Base-by-base conservation (phyloP, 495 filamentous ascomycete genomes). In the Penicillium nucicola region DNA sequence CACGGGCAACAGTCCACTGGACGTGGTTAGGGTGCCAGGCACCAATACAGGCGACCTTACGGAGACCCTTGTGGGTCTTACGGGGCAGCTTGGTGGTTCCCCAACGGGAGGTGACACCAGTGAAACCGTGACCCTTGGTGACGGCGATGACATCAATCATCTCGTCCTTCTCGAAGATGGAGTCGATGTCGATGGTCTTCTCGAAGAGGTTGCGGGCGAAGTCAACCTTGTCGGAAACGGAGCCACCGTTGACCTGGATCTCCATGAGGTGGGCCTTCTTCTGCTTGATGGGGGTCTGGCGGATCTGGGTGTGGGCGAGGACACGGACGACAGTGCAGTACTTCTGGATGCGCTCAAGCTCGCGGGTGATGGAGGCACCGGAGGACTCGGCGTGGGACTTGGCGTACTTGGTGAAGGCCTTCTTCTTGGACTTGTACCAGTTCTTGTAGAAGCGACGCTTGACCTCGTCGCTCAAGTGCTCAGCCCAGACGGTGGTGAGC, bases 371-470 rank as follows among this genome's bases (percentile, higher is more conserved):
- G 59, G 89, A 87, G 62, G 89, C 79, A 64, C 89, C 92, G 76
- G 68, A 84, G 79, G 77, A 86, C 75, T 96, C 91, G 60, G 95
- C 87, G 86, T 97, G 89, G 84, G 95, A 92, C 89, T 97, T 97
- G 83, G 95, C 88, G 78, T 99, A 99, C 83, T 95, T 96, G 81
- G 95, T 99, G 83, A 97, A 99, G 50, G 95, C 95, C 91, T 99
- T 99, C 89, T 96, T 97, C 92, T 99, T 99, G 83, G 83, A 88
- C 83, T 95, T 95, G 88, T 99, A 99, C 95, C 95, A 99, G 84
- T 99, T 99, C 90, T 99, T 99, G 87, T 99, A 99, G 89, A 99
- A 99, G 71, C 95, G 91, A 60, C 95, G 88, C 83, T 95, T 96
- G 76, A 99, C 74, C 81, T 97, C 95, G 75, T 99, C 95, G 77